A percentile compares a stretch with the other conserved stretches of the same genome.
Evolutionary conservation across 257 asterid genomes (phyloP).

Genomic region (Solanum microdontum): DNA sequence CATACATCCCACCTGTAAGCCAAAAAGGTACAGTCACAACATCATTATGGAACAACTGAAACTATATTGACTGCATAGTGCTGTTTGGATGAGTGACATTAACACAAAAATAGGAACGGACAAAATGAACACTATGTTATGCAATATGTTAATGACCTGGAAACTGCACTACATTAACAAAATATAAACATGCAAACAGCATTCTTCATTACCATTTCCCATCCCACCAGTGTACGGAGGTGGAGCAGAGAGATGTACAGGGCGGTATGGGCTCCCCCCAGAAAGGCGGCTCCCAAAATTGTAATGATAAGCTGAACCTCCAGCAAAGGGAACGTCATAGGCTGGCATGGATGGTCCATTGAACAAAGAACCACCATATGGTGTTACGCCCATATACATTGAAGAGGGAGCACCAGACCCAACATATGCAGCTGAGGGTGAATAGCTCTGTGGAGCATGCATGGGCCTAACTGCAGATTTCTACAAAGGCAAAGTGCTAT

Average conservation of each 20-base stretch:
- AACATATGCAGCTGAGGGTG: slow-evolving; percentile 49
- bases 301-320: slow-evolving; percentile 71
- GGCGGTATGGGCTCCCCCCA: slow-evolving; percentile 76
- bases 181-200: not conserved
- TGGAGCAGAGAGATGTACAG: slow-evolving; percentile 55
- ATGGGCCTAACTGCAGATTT: slow-evolving; percentile 56
- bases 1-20: slow-evolving; percentile 64
- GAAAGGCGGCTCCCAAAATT: slow-evolving; percentile 67
- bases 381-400: slow-evolving; percentile 68
- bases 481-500: slow-evolving; percentile 22
- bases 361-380: slow-evolving; percentile 69
- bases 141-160: not conserved
- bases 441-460: slow-evolving; percentile 56
- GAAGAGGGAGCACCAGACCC: slow-evolving; percentile 73
- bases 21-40: not conserved
- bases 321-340: slow-evolving; percentile 75
- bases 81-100: not conserved
- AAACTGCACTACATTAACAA: not conserved
- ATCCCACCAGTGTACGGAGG: slow-evolving; percentile 70
- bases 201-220: slow-evolving; percentile 35
- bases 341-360: slow-evolving; percentile 65
- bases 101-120: not conserved
- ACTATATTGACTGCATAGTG: not conserved
- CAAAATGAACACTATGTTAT: not conserved
- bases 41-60: not conserved